phyloP scores from a whole-genome alignment of 345 rosid species.

The Excoecaria cochinchinensis region DNA sequence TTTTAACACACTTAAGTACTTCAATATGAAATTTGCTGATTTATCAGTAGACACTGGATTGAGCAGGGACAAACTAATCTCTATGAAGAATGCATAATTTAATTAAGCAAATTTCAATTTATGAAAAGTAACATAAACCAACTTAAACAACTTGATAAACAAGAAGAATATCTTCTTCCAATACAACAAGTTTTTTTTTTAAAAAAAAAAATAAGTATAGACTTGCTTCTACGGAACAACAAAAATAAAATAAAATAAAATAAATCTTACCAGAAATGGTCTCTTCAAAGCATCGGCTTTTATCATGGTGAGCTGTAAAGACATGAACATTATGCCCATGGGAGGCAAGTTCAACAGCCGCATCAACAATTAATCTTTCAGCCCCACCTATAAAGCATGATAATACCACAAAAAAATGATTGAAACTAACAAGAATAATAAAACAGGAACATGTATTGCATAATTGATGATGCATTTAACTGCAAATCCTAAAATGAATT shows the following conservation, averaged over 20 bases:
- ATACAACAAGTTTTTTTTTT: no score
- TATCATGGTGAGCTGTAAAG: conserved; percentile 88
- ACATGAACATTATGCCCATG: conserved; percentile 81
- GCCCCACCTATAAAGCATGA: conserved; percentile 66
- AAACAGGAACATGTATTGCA: not conserved
- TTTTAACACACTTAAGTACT: no score
- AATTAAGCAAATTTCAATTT: no score
- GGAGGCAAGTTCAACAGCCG: conserved; percentile 79
- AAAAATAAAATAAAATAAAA: no score
- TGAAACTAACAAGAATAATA: not conserved
- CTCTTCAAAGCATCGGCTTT: conserved; percentile 86
- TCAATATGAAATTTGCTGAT: not conserved
- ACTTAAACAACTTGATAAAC: not conserved
- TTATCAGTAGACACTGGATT: not conserved
- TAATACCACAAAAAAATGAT: not conserved
- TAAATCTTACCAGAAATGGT: conserved; percentile 55
- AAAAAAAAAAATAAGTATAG: no score
- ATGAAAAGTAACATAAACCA: not conserved
- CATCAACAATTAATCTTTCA: conserved; percentile 92
- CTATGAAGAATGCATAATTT: not conserved
- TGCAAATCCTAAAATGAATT: not conserved
- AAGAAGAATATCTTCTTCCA: not conserved
- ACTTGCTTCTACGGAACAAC: no score
- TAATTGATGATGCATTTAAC: not conserved
- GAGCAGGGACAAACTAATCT: not conserved